Conservation (phyloP, 2,329 filamentous ascomycete species). For the Cercospora beticola region DNA sequence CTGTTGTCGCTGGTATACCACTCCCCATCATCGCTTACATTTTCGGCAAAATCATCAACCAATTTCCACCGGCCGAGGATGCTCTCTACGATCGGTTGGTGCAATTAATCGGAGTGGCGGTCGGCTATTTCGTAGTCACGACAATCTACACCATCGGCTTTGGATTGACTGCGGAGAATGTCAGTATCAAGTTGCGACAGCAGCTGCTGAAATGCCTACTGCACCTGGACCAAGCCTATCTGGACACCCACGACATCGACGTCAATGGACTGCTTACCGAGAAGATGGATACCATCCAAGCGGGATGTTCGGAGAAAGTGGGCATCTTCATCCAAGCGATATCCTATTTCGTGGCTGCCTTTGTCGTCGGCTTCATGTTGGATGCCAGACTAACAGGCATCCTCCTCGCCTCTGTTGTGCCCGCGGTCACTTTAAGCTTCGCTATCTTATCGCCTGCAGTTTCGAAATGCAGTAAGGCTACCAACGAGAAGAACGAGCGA, state of each 20-base stretch:
- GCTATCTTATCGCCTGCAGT: conserved; percentile 44
- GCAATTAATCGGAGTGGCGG: conserved; percentile 48
- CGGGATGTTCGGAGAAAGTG: conserved; percentile 50
- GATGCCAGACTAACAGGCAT: conserved; percentile 46
- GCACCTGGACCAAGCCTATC: conserved; percentile 54
- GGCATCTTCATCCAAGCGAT: conserved; percentile 49
- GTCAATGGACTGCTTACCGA: conserved; percentile 49
- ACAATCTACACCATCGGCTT: conserved; percentile 53
- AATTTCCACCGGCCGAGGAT: conserved; percentile 50
- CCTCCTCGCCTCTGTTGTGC: conserved; percentile 49
- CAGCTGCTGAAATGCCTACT: conserved; percentile 50
- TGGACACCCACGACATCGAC: conserved; percentile 53
- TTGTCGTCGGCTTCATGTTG: conserved; percentile 48
- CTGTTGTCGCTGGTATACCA: conserved; percentile 43
- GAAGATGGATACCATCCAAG: conserved; percentile 48
- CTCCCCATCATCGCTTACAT: conserved; percentile 47
- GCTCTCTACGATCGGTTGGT: conserved; percentile 44
- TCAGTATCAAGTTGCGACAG: conserved; percentile 50
- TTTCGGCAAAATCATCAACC: conserved; percentile 51
- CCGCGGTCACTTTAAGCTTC: conserved; percentile 48
- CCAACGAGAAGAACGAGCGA: conserved; percentile 42
- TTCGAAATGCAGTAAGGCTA: conserved; percentile 43
- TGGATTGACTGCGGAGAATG: conserved; percentile 51
- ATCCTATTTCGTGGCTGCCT: conserved; percentile 48
- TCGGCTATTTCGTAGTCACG: conserved; percentile 52